phyloP scores from a whole-genome alignment of 306 rosid species.

The Calophaca sinica region DNA sequence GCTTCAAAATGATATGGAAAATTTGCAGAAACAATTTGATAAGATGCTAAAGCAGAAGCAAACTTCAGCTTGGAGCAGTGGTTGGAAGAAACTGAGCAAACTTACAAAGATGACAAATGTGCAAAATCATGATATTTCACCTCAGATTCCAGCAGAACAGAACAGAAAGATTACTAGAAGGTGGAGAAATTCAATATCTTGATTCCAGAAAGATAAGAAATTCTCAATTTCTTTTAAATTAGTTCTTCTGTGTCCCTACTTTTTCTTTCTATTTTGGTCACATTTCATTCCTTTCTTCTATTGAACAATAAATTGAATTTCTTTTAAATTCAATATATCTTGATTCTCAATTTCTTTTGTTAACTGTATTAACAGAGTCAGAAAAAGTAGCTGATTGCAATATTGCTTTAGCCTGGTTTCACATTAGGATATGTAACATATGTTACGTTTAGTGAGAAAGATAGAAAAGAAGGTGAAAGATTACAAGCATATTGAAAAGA shows the following conservation, averaged over 20 bases:
- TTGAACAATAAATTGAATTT: too few relatives aligned
- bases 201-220: constrained; percentile 53
- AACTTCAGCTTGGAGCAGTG: constrained; percentile 88
- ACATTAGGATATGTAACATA: too few relatives aligned
- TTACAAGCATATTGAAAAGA: too few relatives aligned
- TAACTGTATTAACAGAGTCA: too few relatives aligned
- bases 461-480: too few relatives aligned
- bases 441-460: too few relatives aligned
- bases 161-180: constrained; percentile 75
- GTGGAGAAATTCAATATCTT: constrained; percentile 98
- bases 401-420: too few relatives aligned
- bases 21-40: constrained; percentile 88
- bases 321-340: too few relatives aligned
- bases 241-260: background rate
- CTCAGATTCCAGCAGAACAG: constrained; percentile 60
- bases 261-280: background rate
- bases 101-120: constrained; percentile 63
- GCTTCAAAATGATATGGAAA: constrained; percentile 88
- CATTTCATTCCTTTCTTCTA: too few relatives aligned
- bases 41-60: constrained; percentile 85
- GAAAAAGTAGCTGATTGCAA: too few relatives aligned
- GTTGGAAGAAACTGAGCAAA: constrained; percentile 97
- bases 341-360: too few relatives aligned
- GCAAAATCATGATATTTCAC: constrained; percentile 64
- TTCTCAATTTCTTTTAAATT: background rate